Evolutionary conservation across 805 yeast genomes (phyloP).

Genomic region (Phaffomyces opuntiae): DNA sequence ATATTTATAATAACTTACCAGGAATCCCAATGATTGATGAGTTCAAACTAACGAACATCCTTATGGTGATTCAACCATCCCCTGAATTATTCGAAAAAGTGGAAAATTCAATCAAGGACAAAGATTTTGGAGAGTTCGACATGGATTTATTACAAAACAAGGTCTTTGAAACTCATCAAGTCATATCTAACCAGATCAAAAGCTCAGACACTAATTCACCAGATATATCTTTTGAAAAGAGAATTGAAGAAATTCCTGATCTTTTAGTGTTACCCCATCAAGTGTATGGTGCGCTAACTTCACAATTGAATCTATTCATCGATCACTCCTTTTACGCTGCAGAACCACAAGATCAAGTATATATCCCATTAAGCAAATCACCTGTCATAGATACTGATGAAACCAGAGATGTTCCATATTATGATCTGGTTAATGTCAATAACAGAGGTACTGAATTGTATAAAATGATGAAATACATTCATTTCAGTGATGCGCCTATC

Average conservation of each 20-base stretch:
- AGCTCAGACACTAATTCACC: conserved; percentile 1
- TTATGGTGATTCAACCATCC: conserved; percentile 57
- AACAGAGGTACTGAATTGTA: conserved; percentile 16
- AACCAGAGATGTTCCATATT: conserved; percentile 9
- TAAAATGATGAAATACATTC: conserved; percentile 38
- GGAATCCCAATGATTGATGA: conserved; percentile 24
- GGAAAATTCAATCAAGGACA: conserved; percentile 19
- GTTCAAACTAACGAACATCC: conserved; percentile 32
- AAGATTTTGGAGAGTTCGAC: conserved; percentile 37
- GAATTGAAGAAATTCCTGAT: conserved; percentile 15
- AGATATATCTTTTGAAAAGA: conserved; percentile 4
- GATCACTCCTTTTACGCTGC: conserved; percentile 35
- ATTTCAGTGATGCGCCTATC: conserved; percentile 60
- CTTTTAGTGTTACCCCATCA: conserved; percentile 43
- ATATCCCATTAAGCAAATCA: conserved; percentile 18
- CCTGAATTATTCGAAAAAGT: conserved; percentile 17
- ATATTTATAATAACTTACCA: conserved; percentile 35
- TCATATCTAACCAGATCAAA: conserved; percentile 11
- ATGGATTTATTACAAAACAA: conserved; percentile 45
- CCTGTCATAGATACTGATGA: conserved; percentile 7
- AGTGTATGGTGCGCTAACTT: conserved; percentile 43
- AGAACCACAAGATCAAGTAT: conserved; percentile 36
- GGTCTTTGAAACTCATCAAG: conserved; percentile 21
- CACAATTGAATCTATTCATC: conserved; percentile 34
- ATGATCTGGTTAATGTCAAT: conserved; percentile 10